A percentile compares a stretch with the other conserved stretches of the same genome.
These are phyloP conservation scores for Aspergillus ustus DNA, from an alignment of 2,329 filamentous ascomycete genomes.

Conservation along the genomic window DNA sequence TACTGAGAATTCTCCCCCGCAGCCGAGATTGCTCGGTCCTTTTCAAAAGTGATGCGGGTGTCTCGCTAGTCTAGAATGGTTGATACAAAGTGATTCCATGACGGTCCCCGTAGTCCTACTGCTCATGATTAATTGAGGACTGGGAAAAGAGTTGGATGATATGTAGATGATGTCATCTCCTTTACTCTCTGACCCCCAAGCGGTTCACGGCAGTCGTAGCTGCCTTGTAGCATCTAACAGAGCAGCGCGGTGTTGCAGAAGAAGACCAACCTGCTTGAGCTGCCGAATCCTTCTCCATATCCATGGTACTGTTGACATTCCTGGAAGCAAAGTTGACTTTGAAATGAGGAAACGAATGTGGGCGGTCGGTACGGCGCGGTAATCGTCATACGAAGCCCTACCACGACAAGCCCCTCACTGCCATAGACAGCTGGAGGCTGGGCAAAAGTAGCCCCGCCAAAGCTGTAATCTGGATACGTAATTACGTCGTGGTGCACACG, in stretches of 20 bases:
- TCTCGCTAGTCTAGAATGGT: too few species aligned
- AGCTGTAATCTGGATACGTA: conserved; percentile 19
- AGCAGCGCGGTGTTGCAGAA: background rate
- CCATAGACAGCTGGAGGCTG: background rate
- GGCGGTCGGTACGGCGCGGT: conserved; percentile 19
- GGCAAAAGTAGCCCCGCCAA: conserved; percentile 30
- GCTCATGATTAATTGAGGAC: background rate
- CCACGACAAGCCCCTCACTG: conserved; percentile 3
- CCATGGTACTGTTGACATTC: background rate
- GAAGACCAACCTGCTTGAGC: background rate
- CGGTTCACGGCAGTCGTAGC: too few species aligned
- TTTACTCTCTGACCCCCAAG: background rate
- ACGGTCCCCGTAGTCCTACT: conserved; percentile 7
- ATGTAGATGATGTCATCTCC: background rate
- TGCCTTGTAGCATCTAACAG: background rate
- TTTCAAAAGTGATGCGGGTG: too few species aligned
- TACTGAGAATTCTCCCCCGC: too few species aligned
- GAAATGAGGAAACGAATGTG: background rate
- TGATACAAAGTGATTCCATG: too few species aligned
- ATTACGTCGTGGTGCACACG: conserved; percentile 31
- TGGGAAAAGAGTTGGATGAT: background rate
- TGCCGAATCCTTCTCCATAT: background rate
- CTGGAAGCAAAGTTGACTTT: background rate
- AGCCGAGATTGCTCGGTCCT: too few species aligned
- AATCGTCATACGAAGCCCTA: conserved; percentile 25